Evolutionary conservation across 805 yeast species (phyloP), one percentile per base, ranked within the genome.

Genomic region (Ogataea pilisensis): DNA sequence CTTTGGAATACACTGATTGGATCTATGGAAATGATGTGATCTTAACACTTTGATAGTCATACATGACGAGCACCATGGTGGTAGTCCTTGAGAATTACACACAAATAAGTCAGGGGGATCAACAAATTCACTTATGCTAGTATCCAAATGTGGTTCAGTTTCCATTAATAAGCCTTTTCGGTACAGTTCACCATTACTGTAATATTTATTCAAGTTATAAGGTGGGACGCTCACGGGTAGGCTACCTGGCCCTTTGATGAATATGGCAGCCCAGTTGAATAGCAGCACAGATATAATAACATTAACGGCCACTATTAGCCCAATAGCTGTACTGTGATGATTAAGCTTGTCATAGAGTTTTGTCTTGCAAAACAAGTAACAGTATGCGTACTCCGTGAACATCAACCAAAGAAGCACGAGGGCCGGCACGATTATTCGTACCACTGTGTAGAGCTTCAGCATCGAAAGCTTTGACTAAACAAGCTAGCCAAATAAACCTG

Each of bases 81-180:
- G 95, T 48, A 72, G 77, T 0, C 98, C 97, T 42, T 74, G 69
- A 8, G 64, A 65, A 57, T 85, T 89, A 57, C 95, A 85, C 14
- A 72, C 55, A 55, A 87, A 90, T 19, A 71, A 64, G 1, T 60
- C 68, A 0, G 95, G 93, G 1, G 80, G 71, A 0, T 58, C 55
- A 3, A 64, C 58, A 8, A 66, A 54, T 22, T 37, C 29, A 11
- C 44, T 27, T 18, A 34, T 24, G n/a, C 20, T 8, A 11, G 27
- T 32, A 13, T 39, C 46, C 4, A 34, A 17, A 19, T 26, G 19
- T 6, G 46, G 41, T 16, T 41, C 44, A 11, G 42, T 18, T 8
- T 30, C 25, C 9, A 42, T 44, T 13, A 42, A 35, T 8, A 21
- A n/a, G 2, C 26, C 37, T 12, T 33, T 36, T 25, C 26, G 19